These are phyloP conservation scores for Friedmanniomyces endolithicus DNA, from an alignment of 495 filamentous ascomycete genomes.

Conservation along the genomic window DNA sequence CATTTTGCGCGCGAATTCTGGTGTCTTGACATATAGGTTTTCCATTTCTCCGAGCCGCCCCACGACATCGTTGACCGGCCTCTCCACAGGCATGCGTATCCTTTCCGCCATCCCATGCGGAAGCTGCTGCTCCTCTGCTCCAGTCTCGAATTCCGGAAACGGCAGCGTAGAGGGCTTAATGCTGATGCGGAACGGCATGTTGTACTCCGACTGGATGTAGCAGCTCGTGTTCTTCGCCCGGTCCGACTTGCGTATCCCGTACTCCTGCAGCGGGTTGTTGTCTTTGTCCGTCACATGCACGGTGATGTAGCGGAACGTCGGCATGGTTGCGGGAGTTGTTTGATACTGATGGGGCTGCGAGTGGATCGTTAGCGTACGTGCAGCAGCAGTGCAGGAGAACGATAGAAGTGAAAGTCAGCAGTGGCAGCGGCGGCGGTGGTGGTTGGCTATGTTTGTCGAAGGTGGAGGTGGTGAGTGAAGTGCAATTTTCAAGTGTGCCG, in stretches of 20 bases:
- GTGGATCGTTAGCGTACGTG: no score
- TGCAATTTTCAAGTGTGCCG: background rate
- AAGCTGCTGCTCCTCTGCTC: background rate
- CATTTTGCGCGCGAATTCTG: no score
- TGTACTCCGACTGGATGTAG: conserved; percentile 24
- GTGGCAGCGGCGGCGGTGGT: no score
- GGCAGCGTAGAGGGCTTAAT: conserved; percentile 20
- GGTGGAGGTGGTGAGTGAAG: no score
- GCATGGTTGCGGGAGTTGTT: conserved; percentile 17
- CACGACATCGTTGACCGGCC: no score
- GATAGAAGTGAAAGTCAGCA: no score
- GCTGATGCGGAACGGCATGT: conserved; percentile 19
- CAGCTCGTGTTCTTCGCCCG: conserved; percentile 17
- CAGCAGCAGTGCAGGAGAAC: no score
- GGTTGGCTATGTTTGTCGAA: no score
- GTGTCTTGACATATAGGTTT: no score
- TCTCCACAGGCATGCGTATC: background rate
- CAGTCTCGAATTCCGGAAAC: conserved; percentile 3
- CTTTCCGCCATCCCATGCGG: background rate
- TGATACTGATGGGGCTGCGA: no score
- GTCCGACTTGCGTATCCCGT: conserved; percentile 18
- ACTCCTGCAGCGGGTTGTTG: conserved; percentile 20
- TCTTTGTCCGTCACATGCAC: conserved; percentile 18
- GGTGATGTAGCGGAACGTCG: conserved; percentile 16
- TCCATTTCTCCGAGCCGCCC: no score